Conservation (phyloP, 2,329 filamentous ascomycete genomes). For the Truncatella angustata region DNA sequence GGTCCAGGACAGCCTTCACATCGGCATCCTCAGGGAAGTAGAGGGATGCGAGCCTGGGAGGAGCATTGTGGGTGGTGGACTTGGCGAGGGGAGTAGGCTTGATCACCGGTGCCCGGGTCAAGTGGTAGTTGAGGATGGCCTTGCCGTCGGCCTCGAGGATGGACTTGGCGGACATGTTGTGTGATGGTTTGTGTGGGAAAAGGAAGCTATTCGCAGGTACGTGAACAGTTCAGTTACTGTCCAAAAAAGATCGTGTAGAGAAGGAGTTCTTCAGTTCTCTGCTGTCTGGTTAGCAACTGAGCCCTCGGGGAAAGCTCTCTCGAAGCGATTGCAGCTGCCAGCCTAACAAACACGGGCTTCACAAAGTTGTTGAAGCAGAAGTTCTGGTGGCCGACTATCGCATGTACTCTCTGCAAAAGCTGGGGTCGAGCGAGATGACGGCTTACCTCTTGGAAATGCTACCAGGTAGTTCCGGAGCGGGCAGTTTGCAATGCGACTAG, state of each 20-base stretch:
- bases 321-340: not conserved
- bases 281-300: constrained; percentile 19
- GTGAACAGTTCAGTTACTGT: constrained; percentile 18
- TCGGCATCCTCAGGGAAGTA: constrained; percentile 88
- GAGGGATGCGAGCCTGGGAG: constrained; percentile 85
- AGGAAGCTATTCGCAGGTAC: constrained; percentile 22
- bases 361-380: not conserved
- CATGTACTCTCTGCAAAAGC: not conserved
- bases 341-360: not conserved
- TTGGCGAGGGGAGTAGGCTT: constrained; percentile 92
- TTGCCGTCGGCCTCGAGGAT: constrained; percentile 99
- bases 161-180: constrained; percentile 92
- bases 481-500: constrained; percentile 5
- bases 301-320: not conserved
- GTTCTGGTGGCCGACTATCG: not conserved
- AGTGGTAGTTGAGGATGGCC: constrained; percentile 99
- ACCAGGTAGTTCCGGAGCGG: not conserved
- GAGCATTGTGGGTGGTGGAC: constrained; percentile 85
- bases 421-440: not conserved
- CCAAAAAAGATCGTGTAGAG: not conserved
- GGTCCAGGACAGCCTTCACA: constrained; percentile 81
- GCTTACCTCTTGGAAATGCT: constrained; percentile 5
- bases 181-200: constrained; percentile 8
- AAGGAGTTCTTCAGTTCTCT: not conserved
- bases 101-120: constrained; percentile 94